Conservation (phyloP, 2,329 filamentous ascomycete species). For the Aschersonia sp. region DNA sequence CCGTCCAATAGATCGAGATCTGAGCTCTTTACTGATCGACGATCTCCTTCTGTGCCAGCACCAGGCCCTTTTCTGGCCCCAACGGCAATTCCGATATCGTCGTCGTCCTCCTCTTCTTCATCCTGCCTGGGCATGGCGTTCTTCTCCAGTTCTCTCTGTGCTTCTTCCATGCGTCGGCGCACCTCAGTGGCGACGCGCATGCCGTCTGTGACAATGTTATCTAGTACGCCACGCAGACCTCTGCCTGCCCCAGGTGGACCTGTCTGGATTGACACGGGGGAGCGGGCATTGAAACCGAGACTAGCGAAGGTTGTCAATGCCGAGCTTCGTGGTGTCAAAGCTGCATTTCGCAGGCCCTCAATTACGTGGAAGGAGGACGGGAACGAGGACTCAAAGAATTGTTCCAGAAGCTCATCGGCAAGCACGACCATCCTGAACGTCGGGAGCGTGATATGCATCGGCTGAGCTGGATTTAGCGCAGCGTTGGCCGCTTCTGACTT, state of each 20-base stretch:
- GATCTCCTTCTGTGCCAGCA: slow-evolving; percentile 30
- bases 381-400: slow-evolving; percentile 95
- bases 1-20: slow-evolving; percentile 61
- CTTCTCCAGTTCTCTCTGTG: slow-evolving; percentile 78
- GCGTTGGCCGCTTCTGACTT: slow-evolving; percentile 70
- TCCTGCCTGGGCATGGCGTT: slow-evolving; percentile 57
- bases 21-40: slow-evolving; percentile 47
- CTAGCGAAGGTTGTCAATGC: slow-evolving; percentile 79
- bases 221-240: slow-evolving; percentile 79
- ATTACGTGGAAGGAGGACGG: slow-evolving; percentile 83
- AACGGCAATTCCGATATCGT: slow-evolving; percentile 30
- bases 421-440: slow-evolving; percentile 98
- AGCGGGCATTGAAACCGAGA: slow-evolving; percentile 39
- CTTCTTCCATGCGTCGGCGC: slow-evolving; percentile 83
- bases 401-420: slow-evolving; percentile 86
- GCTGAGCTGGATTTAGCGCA: slow-evolving; percentile 82
- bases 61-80: slow-evolving; percentile 20
- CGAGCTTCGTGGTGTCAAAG: slow-evolving; percentile 25
- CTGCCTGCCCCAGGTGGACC: slow-evolving; percentile 38
- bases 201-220: slow-evolving; percentile 94
- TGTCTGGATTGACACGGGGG: slow-evolving; percentile 21
- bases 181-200: slow-evolving; percentile 95
- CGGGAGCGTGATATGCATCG: slow-evolving; percentile 86
- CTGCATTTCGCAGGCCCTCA: slow-evolving; percentile 34
- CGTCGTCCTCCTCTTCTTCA: slow-evolving; percentile 56